Base-by-base conservation (phyloP, 805 yeast genomes). In the Spathaspora boniae region DNA sequence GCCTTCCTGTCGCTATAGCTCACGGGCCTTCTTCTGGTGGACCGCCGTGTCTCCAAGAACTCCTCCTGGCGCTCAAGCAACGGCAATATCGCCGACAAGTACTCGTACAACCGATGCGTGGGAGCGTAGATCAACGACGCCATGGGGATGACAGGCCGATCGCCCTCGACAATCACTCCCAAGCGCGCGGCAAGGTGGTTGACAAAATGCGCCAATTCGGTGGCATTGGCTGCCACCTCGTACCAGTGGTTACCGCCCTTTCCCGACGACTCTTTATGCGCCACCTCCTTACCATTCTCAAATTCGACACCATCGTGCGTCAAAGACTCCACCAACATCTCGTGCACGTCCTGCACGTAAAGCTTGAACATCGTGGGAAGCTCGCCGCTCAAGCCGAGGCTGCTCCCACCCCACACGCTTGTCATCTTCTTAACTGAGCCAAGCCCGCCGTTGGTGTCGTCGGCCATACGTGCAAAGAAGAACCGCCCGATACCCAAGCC, bases 401-500 rank as follows among this genome's bases (percentile, higher is more conserved):
- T 9, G 8, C 40, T 35, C 24, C 34, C 36, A 1, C 50, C 32
- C 48, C 54, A 50, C 5, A 48, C 43, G 5, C 40, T 32, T n/a
- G 43, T 47, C 70, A 68, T 65, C 33, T 56, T 53, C 12, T 53
- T 54, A 9, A 63, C 38, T 2, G 68, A 54, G 4, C 59, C 43
- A n/a, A 65, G 38, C 2, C 70, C 69, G 2, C 72, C 72, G 21
- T 53, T 51, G 3, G 38, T 40, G 2, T 52, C 49, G 26, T 57
- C 58, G 0, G 66, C 61, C 62, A 62, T 62, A 28, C 68, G 42
- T 14, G 59, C 58, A 27, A 68, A 45, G 43, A 53, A 63, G 34
- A 68, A 66, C 26, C 73, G 43, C 12, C 73, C 73, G 4, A 65
- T 44, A 27, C 54, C 46, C 34, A 61, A 62, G 1, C 73, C 73